Evolutionary conservation across 345 rosid species (phyloP).

Genomic region (Eucalyptus grandis): DNA sequence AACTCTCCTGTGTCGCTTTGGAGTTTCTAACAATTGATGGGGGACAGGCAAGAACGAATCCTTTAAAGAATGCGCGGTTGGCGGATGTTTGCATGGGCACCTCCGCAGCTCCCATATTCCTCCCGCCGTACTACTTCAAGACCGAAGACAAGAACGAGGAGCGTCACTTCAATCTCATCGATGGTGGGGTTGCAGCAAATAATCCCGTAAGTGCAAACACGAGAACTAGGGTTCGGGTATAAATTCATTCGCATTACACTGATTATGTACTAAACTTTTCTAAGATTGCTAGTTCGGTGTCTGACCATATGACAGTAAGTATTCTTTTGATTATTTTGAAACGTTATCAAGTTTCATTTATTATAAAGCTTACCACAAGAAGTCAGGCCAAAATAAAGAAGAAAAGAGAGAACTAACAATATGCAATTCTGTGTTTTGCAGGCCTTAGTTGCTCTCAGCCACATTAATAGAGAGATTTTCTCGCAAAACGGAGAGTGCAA

Average conservation of each 20-base stretch:
- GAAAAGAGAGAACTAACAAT: neutral
- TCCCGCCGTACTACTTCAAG: conserved; percentile 5
- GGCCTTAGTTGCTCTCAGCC: neutral
- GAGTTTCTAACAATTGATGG: neutral
- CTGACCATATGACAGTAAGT: neutral
- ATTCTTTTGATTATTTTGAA: neutral
- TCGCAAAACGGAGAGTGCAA: neutral
- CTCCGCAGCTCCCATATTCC: conserved; percentile 10
- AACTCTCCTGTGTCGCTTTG: neutral
- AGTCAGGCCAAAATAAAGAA: neutral
- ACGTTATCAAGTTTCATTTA: neutral
- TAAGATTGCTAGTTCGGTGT: neutral
- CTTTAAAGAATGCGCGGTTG: conserved; percentile 3
- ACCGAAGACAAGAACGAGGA: neutral
- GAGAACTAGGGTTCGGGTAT: neutral
- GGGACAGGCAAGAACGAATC: neutral
- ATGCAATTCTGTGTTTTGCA: neutral
- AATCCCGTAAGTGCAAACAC: conserved; percentile 4
- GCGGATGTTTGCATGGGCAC: conserved; percentile 10
- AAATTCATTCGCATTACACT: neutral
- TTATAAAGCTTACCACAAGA: neutral
- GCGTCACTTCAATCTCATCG: conserved; percentile 3
- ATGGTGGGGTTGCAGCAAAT: conserved; percentile 15
- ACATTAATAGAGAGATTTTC: neutral
- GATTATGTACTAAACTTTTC: neutral